phyloP scores from a whole-genome alignment of 2,329 filamentous ascomycete species.

The Aureobasidium sp. region DNA sequence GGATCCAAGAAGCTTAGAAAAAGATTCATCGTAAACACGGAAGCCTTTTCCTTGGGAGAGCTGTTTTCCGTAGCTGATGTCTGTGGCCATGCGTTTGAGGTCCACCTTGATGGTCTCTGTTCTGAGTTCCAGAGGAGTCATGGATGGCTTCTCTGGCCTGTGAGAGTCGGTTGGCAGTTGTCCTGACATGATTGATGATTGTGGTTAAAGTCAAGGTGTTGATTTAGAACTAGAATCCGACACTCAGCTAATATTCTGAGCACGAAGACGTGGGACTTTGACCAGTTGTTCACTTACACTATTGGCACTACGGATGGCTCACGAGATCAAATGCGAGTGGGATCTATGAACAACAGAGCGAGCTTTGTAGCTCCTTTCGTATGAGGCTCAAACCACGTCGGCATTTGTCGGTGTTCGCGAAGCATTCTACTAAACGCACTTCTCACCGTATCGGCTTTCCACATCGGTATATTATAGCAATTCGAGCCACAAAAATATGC shows the following conservation, averaged over 20 bases:
- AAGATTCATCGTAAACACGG: constrained; percentile 6
- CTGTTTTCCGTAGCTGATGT: constrained; percentile 2
- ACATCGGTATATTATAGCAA: background rate
- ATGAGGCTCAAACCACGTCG: background rate
- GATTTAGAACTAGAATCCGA: background rate
- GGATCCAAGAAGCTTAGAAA: background rate
- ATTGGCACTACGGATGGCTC: background rate
- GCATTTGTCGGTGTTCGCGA: background rate
- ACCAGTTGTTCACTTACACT: background rate
- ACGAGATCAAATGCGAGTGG: background rate
- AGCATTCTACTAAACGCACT: background rate
- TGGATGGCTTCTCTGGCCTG: background rate
- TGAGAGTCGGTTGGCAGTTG: background rate
- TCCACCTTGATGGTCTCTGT: constrained; percentile 3
- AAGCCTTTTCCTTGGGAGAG: constrained; percentile 1
- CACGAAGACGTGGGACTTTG: too few relatives aligned
- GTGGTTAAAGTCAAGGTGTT: background rate
- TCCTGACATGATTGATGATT: background rate
- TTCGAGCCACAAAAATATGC: background rate
- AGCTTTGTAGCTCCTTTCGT: background rate
- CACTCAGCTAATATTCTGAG: background rate
- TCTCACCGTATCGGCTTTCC: background rate
- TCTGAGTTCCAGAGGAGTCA: background rate
- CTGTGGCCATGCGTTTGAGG: constrained; percentile 12
- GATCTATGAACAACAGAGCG: background rate